Base-by-base conservation (phyloP, 1,284 basidiomycete species). In the Melampsora abietis-canadensis region DNA sequence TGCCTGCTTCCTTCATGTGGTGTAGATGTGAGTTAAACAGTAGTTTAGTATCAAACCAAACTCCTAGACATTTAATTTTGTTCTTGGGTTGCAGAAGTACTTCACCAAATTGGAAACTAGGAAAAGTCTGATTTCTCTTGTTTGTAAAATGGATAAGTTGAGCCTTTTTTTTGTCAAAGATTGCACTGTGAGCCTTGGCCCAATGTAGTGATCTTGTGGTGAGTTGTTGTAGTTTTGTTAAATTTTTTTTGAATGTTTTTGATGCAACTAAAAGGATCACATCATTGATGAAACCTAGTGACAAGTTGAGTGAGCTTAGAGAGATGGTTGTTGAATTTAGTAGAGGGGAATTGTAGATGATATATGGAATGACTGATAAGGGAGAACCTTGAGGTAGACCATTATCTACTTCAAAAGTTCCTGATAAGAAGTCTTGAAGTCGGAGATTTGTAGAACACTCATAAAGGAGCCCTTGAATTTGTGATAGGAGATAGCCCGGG, bases 161-260 rank as follows among this genome's bases (percentile, higher is more conserved):
- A 2, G 67, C 44, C 17, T 69, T 69, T 37, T 60, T 62, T 27
- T 62, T 69, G n/a, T 69, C 59, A 48, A 69, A 69, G 8, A 69
- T 62, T 14, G 67, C 67, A 3, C 27, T 27, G 15, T 69, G 7
- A 17, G 31, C 19, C 10, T 8, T 40, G 15, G 37, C 67, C 67
- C 67, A 61, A 4, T 24, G 4, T 7, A 69, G 17, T 19, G 59
- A 60, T 12, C 10, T 19, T 4, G 6, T 4, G 1, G 37, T 59
- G 15, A 30, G 30, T 2, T 40, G 19, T 10, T 46, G 2, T 10
- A 69, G 67, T 15, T 46, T 30, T 1, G 2, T 21, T n/a, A 48
- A 6, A 1, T 21, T 30, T 0, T 0, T 19, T 1, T 69, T 37
- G 1, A 48, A 15, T 1, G 10, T 1, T 27, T 27, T 21, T 7